Evolutionary conservation across 768 basidiomycete species (phyloP), one percentile per base, ranked within the genome.

Genomic region (Butyriboletus loyo): DNA sequence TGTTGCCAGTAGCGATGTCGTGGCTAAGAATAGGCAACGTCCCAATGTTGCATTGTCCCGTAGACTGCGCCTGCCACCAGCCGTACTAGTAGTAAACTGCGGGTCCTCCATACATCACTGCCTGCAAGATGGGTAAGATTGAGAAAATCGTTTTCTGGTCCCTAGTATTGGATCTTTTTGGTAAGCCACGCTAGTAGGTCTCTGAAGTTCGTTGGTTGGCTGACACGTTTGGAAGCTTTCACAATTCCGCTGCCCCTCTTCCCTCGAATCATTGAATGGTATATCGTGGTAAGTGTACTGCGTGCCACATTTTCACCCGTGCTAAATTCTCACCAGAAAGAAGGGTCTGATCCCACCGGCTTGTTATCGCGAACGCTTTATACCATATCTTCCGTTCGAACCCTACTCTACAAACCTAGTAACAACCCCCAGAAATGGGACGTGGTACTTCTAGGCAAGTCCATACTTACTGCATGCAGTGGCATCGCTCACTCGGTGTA

Each of bases 181-280:
- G 86, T 79, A 61, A 61, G 80, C 72, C 6, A 7, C 15, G 13
- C 17, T 34, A 24, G 19, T 22, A 34, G 17, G 7, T 22, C 37
- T 45, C n/a, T 13, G 13, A n/a, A n/a, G n/a, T 28, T 34, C 27
- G 19, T 14, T 4, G 15, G 15, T 35, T 43, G 4, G 45, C 50
- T 71, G 57, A 62, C 47, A 41, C 46, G 48, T 55, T 35, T 43
- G 44, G 74, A 78, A 79, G 91, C 92, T 13, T 96, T 95, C 71
- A 97, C 92, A 22, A 89, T 96, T 41, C 94, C 93, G 10, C 78
- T 98, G n/a, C 96, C 96, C 21, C 81, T 98, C 28, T 98, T 98
- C 70, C 96, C 96, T n/a, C 84, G 95, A n/a, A 77, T 98, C 45
- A 94, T 97, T 38, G 87, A 95, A 72, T 93, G 89, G 89, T 95